Evolutionary conservation across 2,329 filamentous ascomycete species (phyloP), one percentile per base, ranked within the genome.

Genomic region (Fusarium sp.): DNA sequence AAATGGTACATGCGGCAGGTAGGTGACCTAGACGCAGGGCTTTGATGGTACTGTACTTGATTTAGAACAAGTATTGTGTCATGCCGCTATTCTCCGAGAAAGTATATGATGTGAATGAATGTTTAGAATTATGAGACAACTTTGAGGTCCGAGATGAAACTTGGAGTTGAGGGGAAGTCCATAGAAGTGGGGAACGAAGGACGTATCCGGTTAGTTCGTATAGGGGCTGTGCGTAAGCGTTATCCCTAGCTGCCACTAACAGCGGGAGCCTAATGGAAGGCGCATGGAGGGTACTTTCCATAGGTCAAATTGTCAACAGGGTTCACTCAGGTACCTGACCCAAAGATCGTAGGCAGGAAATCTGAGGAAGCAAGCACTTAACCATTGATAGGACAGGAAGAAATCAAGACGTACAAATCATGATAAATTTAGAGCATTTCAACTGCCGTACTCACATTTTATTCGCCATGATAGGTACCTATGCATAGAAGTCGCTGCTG

Each of bases 131-230:
- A 35, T 52, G 38, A 59, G 62, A 53, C 54, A 38, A 29, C 35
- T 31, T 31, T 66, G 33, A 58, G 39, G 66, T 57, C 52, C 35
- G 31, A 24, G 31, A 29, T 70, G 66, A 67, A 70, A 70, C 62
- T 55, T 64, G 67, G 53, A 70, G 67, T 69, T 69, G 66, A 70
- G 66, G 67, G 66, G 67, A 66, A 69, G 39, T 47, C 26, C 7
- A 52, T 47, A 16, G 16, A 39, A 29, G 66, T 67, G 66, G 66
- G 33, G 47, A 35, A 13, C 5, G n/a, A 35, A 28, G 28, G 29
- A 42, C 50, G 24, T 28, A 69, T 57, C 44, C 21, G 66, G 55
- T 68, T 52, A 70, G 61, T 18, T 5, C 8, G 24, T 28, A 12
- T 42, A 5, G 47, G 31, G 47, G 23, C 23, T 21, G 58, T 54